These are phyloP conservation scores for Epichloe aotearoae DNA, from an alignment of 2,329 filamentous ascomycete genomes.

Conservation along the genomic window DNA sequence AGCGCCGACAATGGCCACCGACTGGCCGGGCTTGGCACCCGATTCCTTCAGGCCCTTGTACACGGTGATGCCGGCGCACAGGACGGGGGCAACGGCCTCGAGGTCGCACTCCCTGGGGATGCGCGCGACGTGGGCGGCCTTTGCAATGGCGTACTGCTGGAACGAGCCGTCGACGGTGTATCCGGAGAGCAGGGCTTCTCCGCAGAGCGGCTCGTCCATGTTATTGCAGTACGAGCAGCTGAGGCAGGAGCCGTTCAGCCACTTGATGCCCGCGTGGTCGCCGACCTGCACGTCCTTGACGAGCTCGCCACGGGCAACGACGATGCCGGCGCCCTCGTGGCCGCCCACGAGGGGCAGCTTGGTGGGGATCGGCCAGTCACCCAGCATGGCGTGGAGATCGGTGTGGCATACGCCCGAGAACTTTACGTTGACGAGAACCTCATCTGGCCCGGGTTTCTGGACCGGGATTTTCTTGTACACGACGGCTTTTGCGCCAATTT, in stretches of 20 bases:
- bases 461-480: constrained; percentile 75
- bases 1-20: constrained; percentile 73
- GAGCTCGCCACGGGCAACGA: constrained; percentile 66
- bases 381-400: constrained; percentile 65
- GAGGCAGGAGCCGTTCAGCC: constrained; percentile 82
- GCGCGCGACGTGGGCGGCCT: constrained; percentile 71
- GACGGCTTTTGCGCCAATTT: constrained; percentile 30
- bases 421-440: constrained; percentile 85
- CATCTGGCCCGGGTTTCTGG: constrained; percentile 67
- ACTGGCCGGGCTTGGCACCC: constrained; percentile 58
- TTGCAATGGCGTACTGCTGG: constrained; percentile 83
- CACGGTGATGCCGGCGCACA: constrained; percentile 78
- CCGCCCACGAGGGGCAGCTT: constrained; percentile 84
- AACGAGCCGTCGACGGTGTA: constrained; percentile 90
- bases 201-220: constrained; percentile 72
- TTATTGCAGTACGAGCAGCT: constrained; percentile 72
- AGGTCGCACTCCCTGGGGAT: constrained; percentile 68
- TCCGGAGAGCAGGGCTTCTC: constrained; percentile 61
- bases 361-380: constrained; percentile 75
- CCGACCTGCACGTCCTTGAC: constrained; percentile 69
- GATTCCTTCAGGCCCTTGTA: constrained; percentile 90
- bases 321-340: constrained; percentile 65
- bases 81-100: constrained; percentile 64
- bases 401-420: constrained; percentile 88
- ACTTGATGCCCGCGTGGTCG: constrained; percentile 81